phyloP scores from a whole-genome alignment of 139 green algal genomes.

The Nannochloris sp. region DNA sequence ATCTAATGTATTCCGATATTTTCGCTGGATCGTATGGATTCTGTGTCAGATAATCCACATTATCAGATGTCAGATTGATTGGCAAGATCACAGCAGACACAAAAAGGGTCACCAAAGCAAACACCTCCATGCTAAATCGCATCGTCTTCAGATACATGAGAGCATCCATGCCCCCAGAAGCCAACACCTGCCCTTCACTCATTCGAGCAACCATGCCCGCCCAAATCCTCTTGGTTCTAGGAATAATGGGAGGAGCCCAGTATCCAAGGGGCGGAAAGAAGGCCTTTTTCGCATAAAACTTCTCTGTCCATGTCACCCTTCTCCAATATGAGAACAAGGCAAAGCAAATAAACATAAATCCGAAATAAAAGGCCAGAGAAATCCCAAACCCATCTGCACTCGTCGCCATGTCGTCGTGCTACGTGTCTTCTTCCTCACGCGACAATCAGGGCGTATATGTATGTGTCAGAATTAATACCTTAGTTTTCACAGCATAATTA shows the following conservation, averaged over 20 bases:
- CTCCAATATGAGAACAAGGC: not conserved
- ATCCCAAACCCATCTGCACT: slow-evolving; percentile 5
- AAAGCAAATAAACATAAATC: not conserved
- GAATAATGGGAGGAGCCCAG: not conserved
- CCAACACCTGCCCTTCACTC: not conserved
- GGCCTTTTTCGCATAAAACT: not conserved
- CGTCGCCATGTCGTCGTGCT: not conserved
- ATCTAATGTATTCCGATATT: not conserved
- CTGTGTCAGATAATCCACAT: not conserved
- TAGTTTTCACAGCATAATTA: too few relatives aligned
- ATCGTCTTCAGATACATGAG: slow-evolving; percentile 1
- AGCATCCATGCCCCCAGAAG: slow-evolving; percentile 1
- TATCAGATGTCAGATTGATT: not conserved
- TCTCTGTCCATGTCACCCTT: not conserved
- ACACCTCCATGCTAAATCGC: not conserved
- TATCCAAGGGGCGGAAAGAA: not conserved
- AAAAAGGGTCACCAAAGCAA: not conserved
- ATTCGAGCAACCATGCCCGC: not conserved
- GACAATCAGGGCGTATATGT: too few relatives aligned
- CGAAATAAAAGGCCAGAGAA: slow-evolving; percentile 1
- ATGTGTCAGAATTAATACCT: too few relatives aligned
- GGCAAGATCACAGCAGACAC: slow-evolving; percentile 3
- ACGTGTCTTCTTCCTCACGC: too few relatives aligned
- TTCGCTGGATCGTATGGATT: not conserved
- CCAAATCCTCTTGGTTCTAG: not conserved